Base-by-base conservation (phyloP, 768 basidiomycete genomes). In the Sistotremastrum suecicum region DNA sequence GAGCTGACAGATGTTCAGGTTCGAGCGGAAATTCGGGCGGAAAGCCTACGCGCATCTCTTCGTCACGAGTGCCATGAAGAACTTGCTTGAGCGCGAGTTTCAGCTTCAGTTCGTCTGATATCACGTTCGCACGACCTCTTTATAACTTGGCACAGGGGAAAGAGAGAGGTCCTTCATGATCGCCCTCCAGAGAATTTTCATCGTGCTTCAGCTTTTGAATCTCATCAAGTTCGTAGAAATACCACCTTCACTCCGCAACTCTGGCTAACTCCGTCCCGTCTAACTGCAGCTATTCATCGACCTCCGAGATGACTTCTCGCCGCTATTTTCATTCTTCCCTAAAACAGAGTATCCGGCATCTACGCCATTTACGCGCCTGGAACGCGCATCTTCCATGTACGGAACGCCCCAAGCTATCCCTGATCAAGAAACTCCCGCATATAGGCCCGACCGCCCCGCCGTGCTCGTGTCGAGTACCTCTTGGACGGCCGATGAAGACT, bases 401-500 rank as follows among this genome's bases (percentile, higher is more conserved):
- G 50, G 39, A 48, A 30, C 37, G 43, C 50, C 39, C 47, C 53
- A n/a, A 41, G 42, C 12, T 36, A 28, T 31, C 31, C 45, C 43
- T 29, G 39, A 32, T 45, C 45, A 58, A 30, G 56, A 53, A 35
- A 59, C 67, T 54, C 77, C 83, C 4, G 56, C 56, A n/a, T 61
- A 76, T 29, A 74, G 86, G 34, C 54, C 64, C 2, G 85, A 89
- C 51, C 70, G 92, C 47, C 88, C 90, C 3, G 91, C 89, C 1
- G 65, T 98, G 2, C 52, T 97, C 11, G 79, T 99, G 30, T 89
- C 86, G 28, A 87, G 88, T 52, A 99, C 95, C 1, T 90, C 86
- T 10, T 98, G 94, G 94, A 98, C 95, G 1, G 77, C 88, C 5
- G 95, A 99, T 55, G 95, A 99, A 60, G 91, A 98, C 59, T 97